Conservation (phyloP, 495 filamentous ascomycete species). For the Corynascus novoguineensis region DNA sequence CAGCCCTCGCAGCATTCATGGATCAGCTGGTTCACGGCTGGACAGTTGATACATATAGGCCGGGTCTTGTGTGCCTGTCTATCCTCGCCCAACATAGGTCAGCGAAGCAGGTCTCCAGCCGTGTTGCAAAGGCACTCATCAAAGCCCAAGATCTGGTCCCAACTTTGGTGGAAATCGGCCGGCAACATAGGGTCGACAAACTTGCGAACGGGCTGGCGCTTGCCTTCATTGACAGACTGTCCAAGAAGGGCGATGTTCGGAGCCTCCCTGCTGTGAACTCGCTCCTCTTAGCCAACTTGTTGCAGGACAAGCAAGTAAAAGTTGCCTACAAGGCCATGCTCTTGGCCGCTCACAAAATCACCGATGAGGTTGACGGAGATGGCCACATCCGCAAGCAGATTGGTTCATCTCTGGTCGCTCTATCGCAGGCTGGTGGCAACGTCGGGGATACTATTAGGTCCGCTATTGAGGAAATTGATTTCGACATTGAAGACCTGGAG, state of each 20-base stretch:
- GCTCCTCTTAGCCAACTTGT: conserved; percentile 54
- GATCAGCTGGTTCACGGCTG: conserved; percentile 72
- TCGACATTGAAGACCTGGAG: conserved; percentile 65
- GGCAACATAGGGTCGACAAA: conserved; percentile 62
- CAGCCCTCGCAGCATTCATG: conserved; percentile 73
- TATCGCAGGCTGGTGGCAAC: conserved; percentile 49
- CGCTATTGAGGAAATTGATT: conserved; percentile 53
- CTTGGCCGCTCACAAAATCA: conserved; percentile 48
- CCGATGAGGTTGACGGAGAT: conserved; percentile 40
- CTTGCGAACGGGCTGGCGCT: conserved; percentile 66
- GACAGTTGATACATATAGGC: conserved; percentile 60
- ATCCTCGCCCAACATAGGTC: conserved; percentile 70
- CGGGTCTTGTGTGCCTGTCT: conserved; percentile 74
- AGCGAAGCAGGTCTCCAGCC: conserved; percentile 60
- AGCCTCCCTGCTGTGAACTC: conserved; percentile 54
- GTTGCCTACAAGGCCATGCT: conserved; percentile 60
- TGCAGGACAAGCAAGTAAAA: conserved; percentile 57
- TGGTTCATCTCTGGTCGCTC: conserved; percentile 55
- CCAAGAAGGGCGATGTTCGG: conserved; percentile 52
- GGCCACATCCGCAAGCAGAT: conserved; percentile 56
- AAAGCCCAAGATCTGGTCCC: conserved; percentile 54
- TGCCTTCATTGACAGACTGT: conserved; percentile 59
- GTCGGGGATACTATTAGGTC: conserved; percentile 55
- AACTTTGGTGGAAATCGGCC: conserved; percentile 55
- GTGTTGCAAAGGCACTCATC: conserved; percentile 63